phyloP scores from a whole-genome alignment of 495 filamentous ascomycete genomes.

The Immersiella caudata region DNA sequence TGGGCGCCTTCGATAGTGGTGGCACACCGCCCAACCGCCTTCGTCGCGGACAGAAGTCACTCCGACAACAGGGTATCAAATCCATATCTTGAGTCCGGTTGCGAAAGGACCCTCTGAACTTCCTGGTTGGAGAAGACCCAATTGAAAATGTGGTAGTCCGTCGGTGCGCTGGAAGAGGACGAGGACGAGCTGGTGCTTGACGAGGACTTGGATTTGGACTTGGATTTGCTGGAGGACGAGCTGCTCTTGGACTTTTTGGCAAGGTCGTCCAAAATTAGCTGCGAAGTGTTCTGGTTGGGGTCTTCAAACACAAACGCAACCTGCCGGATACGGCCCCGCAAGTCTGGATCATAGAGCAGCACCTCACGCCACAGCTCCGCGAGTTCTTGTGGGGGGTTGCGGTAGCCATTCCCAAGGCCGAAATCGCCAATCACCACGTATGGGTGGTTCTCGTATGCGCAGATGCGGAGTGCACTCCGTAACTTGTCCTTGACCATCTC shows the following conservation, averaged over 20 bases:
- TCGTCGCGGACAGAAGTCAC: neutral
- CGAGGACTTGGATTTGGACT: constrained; percentile 31
- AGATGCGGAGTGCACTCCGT: constrained; percentile 67
- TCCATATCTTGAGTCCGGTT: constrained; percentile 51
- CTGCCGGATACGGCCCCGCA: constrained; percentile 66
- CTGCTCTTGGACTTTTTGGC: constrained; percentile 47
- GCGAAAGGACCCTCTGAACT: constrained; percentile 44
- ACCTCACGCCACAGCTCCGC: constrained; percentile 70
- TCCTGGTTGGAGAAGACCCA: constrained; percentile 44
- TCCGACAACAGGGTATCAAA: constrained; percentile 46
- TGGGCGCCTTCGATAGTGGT: too few relatives aligned
- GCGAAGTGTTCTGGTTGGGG: constrained; percentile 45
- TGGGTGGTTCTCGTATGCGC: constrained; percentile 58
- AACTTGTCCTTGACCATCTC: constrained; percentile 73
- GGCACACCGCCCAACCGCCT: constrained; percentile 3
- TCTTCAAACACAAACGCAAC: constrained; percentile 73
- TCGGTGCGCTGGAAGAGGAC: constrained; percentile 32
- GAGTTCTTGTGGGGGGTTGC: constrained; percentile 68
- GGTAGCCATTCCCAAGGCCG: constrained; percentile 68
- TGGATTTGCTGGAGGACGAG: constrained; percentile 40
- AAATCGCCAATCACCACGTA: constrained; percentile 71
- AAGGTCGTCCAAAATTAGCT: constrained; percentile 51
- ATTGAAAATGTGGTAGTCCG: constrained; percentile 49
- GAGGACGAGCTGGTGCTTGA: constrained; percentile 27
- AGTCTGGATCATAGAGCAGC: constrained; percentile 65